These are phyloP conservation scores for Colletotrichum lini DNA, from an alignment of 2,329 filamentous ascomycete genomes.

Conservation along the genomic window DNA sequence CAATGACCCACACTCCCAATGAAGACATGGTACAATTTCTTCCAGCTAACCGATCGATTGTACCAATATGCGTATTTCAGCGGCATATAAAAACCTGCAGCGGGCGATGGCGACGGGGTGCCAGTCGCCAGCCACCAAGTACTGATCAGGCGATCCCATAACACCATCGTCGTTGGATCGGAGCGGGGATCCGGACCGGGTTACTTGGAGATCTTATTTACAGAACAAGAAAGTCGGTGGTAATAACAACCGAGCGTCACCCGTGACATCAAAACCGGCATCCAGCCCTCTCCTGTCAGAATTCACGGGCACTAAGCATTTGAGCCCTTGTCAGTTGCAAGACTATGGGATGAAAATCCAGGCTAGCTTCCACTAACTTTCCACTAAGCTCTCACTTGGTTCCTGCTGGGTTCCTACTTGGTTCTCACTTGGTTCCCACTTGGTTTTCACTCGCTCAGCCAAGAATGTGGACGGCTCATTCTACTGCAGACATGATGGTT, in stretches of 20 bases:
- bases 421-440: neutral
- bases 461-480: neutral
- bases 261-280: neutral
- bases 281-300: neutral
- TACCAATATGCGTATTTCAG: conserved; percentile 8
- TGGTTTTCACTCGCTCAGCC: too few species aligned
- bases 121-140: neutral
- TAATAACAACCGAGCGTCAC: conserved; percentile 3
- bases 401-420: neutral
- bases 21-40: conserved; percentile 7
- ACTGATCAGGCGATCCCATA: neutral
- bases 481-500: neutral
- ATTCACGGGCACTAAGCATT: neutral
- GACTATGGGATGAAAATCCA: conserved; percentile 1
- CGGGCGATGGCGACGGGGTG: neutral
- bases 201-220: conserved; percentile 12
- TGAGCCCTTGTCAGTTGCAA: neutral
- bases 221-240: neutral
- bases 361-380: neutral
- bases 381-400: neutral
- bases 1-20: neutral
- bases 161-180: conserved; percentile 20
- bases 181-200: conserved; percentile 5
- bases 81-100: neutral
- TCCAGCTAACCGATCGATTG: neutral